Percentiles rank a stretch among this genome's conserved stretches.
These are phyloP conservation scores for Cytospora piceae DNA, from an alignment of 2,329 filamentous ascomycete species.

Conservation along the genomic window DNA sequence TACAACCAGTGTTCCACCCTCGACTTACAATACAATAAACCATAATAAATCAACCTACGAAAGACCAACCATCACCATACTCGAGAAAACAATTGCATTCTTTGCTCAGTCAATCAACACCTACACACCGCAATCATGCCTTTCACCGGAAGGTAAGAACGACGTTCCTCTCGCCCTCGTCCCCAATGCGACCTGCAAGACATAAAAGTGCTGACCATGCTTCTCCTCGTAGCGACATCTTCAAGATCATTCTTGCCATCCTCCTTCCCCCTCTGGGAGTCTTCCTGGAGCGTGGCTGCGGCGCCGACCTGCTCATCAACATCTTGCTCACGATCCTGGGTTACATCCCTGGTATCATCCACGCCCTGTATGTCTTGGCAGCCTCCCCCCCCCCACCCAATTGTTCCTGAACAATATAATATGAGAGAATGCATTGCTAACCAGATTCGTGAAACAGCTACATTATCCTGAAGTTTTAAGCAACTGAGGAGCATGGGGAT, in stretches of 20 bases:
- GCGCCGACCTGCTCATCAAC: constrained; percentile 88
- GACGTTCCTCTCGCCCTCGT: background rate
- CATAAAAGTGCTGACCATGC: constrained; percentile 1
- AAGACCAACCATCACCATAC: constrained; percentile 17
- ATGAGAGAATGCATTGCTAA: constrained; percentile 5
- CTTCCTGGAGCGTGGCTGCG: constrained; percentile 91
- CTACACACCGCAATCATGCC: constrained; percentile 50
- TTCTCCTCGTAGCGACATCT: constrained; percentile 51
- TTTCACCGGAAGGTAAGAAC: constrained; percentile 61
- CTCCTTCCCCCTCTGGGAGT: constrained; percentile 89
- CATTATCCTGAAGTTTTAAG: constrained; percentile 87
- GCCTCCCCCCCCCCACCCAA: no score
- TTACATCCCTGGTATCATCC: constrained; percentile 82
- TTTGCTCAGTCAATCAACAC: background rate
- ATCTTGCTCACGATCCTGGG: constrained; percentile 79
- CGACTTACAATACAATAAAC: constrained; percentile 10
- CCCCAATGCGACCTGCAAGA: background rate
- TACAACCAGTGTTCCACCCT: background rate
- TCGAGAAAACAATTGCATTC: background rate
- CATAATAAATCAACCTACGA: background rate
- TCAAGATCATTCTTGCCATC: constrained; percentile 81
- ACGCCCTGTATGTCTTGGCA: constrained; percentile 66
- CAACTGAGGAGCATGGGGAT: background rate
- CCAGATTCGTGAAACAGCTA: constrained; percentile 51
- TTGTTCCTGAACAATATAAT: background rate